Evolutionary conservation across 441 rosid genomes (phyloP).

Genomic region (Gossypium davidsonii): DNA sequence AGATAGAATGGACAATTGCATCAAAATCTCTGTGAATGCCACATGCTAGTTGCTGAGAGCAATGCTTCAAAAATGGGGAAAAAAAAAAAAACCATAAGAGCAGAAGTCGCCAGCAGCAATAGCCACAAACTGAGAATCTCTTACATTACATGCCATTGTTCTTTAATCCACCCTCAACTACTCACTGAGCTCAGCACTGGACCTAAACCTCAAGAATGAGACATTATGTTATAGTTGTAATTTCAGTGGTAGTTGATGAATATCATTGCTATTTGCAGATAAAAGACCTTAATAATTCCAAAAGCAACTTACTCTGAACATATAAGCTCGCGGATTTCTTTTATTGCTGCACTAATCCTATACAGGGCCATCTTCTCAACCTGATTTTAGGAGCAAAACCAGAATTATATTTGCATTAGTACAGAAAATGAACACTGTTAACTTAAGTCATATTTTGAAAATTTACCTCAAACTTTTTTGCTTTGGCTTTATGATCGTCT

Average conservation of each 20-base stretch:
- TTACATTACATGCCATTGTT: not conserved
- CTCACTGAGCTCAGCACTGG: slow-evolving; percentile 12
- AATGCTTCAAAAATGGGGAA: not conserved
- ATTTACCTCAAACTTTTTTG: slow-evolving; percentile 65
- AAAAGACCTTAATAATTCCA: not conserved
- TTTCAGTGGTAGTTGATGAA: not conserved
- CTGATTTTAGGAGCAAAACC: slow-evolving; percentile 31
- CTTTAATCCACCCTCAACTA: slow-evolving; percentile 10
- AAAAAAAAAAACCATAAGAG: not conserved
- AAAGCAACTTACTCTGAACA: slow-evolving; percentile 38
- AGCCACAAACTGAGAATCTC: not conserved
- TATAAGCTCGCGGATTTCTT: slow-evolving; percentile 74
- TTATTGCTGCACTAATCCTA: slow-evolving; percentile 57
- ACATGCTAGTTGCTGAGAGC: slow-evolving; percentile 15
- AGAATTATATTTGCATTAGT: not conserved
- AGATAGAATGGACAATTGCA: slow-evolving; percentile 9
- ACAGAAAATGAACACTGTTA: not conserved
- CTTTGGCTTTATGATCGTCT: slow-evolving; percentile 55
- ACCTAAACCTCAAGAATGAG: slow-evolving; percentile 8
- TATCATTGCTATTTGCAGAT: not conserved
- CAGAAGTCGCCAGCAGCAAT: not conserved
- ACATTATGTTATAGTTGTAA: not conserved
- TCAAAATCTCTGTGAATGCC: slow-evolving; percentile 23
- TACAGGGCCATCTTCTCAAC: slow-evolving; percentile 81
- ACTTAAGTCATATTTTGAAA: not conserved